Percentiles rank a stretch among this genome's conserved stretches.
phyloP scores from a whole-genome alignment of 495 filamentous ascomycete species.

The Cercophora newfieldiana region DNA sequence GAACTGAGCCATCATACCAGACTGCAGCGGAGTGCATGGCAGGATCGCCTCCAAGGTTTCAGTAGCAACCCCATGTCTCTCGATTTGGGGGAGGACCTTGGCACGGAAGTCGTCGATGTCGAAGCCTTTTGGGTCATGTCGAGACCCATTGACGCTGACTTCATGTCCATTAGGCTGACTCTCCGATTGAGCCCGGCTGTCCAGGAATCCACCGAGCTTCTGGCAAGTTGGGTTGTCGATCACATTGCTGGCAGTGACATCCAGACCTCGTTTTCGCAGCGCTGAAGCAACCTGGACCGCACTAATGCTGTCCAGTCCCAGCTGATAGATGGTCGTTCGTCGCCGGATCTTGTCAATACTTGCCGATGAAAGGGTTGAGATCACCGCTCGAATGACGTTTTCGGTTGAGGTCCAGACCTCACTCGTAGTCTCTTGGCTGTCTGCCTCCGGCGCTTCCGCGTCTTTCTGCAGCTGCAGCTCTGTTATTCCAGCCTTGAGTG shows the following conservation, averaged over 20 bases:
- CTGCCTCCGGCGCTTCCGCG: background rate
- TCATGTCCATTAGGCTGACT: background rate
- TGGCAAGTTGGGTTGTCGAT: constrained; percentile 59
- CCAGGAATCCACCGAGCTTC: constrained; percentile 28
- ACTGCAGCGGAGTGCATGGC: constrained; percentile 66
- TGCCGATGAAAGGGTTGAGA: constrained; percentile 56
- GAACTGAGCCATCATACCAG: constrained; percentile 63
- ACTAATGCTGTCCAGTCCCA: constrained; percentile 86
- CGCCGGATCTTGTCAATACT: constrained; percentile 57
- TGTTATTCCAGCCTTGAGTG: background rate
- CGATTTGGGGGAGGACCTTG: constrained; percentile 30
- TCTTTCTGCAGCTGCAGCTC: background rate
- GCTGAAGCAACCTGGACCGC: constrained; percentile 73
- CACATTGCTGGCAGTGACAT: constrained; percentile 64
- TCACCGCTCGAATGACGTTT: constrained; percentile 50
- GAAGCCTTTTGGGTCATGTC: constrained; percentile 29
- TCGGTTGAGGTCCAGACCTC: constrained; percentile 54
- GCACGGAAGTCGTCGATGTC: constrained; percentile 42
- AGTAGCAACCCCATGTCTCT: background rate
- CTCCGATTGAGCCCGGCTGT: background rate
- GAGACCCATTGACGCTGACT: background rate
- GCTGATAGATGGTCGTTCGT: constrained; percentile 69
- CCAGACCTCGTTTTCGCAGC: constrained; percentile 58
- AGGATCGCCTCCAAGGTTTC: constrained; percentile 46
- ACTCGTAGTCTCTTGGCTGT: background rate